Percentiles rank a stretch among this genome's conserved stretches.
Evolutionary conservation across 352 stramenopile species (phyloP).

Genomic region (Phytophthora constricta): DNA sequence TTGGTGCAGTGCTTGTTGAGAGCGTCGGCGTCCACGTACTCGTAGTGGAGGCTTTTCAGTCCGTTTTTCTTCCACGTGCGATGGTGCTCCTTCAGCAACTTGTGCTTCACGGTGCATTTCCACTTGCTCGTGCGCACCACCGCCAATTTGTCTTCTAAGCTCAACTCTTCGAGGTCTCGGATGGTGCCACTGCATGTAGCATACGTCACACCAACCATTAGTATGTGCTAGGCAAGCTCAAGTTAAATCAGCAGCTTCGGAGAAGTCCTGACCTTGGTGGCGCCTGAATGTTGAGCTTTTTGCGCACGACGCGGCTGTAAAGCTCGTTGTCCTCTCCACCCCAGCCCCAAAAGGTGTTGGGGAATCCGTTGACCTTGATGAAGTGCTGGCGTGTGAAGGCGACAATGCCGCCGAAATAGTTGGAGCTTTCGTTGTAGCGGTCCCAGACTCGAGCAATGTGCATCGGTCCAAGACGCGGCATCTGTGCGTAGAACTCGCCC

Average conservation of each 20-base stretch:
- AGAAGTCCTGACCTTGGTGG: conserved; percentile 32
- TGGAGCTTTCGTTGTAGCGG: conserved; percentile 93
- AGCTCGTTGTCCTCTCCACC: conserved; percentile 65
- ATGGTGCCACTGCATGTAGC: conserved; percentile 50
- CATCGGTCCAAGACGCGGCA: conserved; percentile 74
- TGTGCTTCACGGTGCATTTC: conserved; percentile 62
- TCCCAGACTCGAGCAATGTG: conserved; percentile 96
- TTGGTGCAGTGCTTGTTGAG: conserved; percentile 56
- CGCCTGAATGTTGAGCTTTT: conserved; percentile 51
- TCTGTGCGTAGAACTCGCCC: conserved; percentile 72
- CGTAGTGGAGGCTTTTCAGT: conserved; percentile 48
- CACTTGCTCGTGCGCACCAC: conserved; percentile 50
- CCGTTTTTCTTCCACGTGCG: conserved; percentile 65
- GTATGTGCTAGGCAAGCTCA: neutral
- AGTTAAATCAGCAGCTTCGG: neutral
- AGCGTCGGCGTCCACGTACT: conserved; percentile 48
- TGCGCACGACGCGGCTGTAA: conserved; percentile 58
- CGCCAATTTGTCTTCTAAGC: conserved; percentile 48
- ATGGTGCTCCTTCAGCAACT: conserved; percentile 62
- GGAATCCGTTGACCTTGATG: conserved; percentile 95
- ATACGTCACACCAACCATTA: neutral
- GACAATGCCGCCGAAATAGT: conserved; percentile 95
- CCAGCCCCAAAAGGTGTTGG: conserved; percentile 95
- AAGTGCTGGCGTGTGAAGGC: conserved; percentile 91
- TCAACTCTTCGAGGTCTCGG: conserved; percentile 52